These are phyloP conservation scores for Rozella allomycis DNA, from an alignment of 371 early-diverging fungal species.

Conservation along the genomic window DNA sequence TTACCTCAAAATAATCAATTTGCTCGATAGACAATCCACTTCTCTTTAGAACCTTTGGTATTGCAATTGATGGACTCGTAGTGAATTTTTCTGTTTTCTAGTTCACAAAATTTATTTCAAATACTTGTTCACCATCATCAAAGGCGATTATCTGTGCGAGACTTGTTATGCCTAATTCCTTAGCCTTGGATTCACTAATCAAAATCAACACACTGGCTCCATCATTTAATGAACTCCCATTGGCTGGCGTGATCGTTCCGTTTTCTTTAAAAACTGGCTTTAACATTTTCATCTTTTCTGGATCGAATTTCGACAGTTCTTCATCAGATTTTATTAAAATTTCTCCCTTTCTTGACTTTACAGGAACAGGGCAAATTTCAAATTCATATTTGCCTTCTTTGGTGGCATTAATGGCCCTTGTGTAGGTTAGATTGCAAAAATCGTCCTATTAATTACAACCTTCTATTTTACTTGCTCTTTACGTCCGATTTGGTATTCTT, in stretches of 20 bases:
- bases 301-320: slow-evolving; percentile 21
- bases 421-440: no score
- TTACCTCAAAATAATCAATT: slow-evolving; percentile 53
- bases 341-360: no score
- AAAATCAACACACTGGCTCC: slow-evolving; percentile 81
- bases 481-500: slow-evolving; percentile 50
- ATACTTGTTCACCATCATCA: slow-evolving; percentile 46
- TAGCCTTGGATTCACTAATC: slow-evolving; percentile 49
- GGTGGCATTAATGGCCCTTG: no score
- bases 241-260: slow-evolving; percentile 86
- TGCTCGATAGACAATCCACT: slow-evolving; percentile 42
- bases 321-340: no score
- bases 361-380: no score
- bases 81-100: slow-evolving; percentile 68
- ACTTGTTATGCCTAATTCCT: slow-evolving; percentile 50
- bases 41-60: slow-evolving; percentile 68
- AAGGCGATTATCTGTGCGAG: slow-evolving; percentile 48
- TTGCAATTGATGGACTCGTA: slow-evolving; percentile 70
- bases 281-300: slow-evolving; percentile 55
- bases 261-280: slow-evolving; percentile 78
- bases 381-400: no score
- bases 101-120: slow-evolving; percentile 6
- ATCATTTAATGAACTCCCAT: slow-evolving; percentile 77
- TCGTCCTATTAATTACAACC: no score
- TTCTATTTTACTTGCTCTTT: slow-evolving; percentile 47